Evolutionary conservation across 805 yeast genomes (phyloP).

Genomic region (Debaryomyces castellii): DNA sequence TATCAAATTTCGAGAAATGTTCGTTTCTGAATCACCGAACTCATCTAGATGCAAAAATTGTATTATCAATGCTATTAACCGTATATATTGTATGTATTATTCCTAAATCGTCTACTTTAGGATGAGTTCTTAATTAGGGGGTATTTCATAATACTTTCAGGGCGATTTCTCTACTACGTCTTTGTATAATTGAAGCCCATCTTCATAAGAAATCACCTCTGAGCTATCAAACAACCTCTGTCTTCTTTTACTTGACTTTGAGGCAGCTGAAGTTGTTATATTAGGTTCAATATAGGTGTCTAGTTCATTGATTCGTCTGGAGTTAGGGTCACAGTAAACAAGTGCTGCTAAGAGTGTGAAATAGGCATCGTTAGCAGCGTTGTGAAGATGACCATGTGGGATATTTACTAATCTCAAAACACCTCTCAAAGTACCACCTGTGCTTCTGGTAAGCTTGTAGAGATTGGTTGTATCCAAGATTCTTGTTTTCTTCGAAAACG

Average conservation of each 20-base stretch:
- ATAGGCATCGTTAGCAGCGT: slow-evolving; percentile 72
- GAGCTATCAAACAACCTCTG: slow-evolving; percentile 7
- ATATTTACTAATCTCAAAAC: slow-evolving; percentile 46
- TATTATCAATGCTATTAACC: background rate
- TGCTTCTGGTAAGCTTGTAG: slow-evolving; percentile 38
- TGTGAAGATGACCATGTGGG: slow-evolving; percentile 62
- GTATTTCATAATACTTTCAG: background rate
- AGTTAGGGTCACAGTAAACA: slow-evolving; percentile 49
- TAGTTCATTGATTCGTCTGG: slow-evolving; percentile 19
- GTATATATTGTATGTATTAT: background rate
- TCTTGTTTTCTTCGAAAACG: slow-evolving; percentile 34
- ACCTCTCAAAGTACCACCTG: slow-evolving; percentile 46
- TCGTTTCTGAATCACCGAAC: background rate
- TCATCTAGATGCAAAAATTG: background rate
- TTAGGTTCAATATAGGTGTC: slow-evolving; percentile 12
- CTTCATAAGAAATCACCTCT: slow-evolving; percentile 1
- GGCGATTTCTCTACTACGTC: background rate
- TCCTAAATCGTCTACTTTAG: too few relatives aligned
- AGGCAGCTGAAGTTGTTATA: background rate
- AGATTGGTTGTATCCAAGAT: slow-evolving; percentile 50
- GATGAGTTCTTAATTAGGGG: too few relatives aligned
- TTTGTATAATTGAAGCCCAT: background rate
- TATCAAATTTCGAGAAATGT: background rate
- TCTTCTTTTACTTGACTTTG: slow-evolving; percentile 3
- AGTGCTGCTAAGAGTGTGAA: slow-evolving; percentile 55